Conservation (phyloP, 257 asterid genomes). For the Scutellaria baicalensis region DNA sequence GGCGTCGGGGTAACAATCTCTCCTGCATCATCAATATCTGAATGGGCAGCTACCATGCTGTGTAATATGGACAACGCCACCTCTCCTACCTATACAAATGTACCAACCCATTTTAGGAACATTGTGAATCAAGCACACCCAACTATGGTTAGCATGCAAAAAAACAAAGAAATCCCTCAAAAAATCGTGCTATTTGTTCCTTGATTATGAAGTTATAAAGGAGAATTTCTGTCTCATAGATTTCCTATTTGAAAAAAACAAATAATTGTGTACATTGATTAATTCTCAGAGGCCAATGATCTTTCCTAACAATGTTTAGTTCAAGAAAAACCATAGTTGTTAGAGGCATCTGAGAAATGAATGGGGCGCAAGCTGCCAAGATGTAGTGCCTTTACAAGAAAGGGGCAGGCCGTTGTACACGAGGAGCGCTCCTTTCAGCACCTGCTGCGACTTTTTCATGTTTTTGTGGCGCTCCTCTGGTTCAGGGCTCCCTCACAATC, state of each 20-base stretch:
- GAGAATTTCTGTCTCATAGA: not conserved
- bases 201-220: not conserved
- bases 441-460: no score
- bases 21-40: slow-evolving; percentile 99
- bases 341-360: no score
- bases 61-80: slow-evolving; percentile 84
- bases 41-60: slow-evolving; percentile 97
- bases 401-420: no score
- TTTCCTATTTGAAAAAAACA: not conserved
- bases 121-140: slow-evolving; percentile 3
- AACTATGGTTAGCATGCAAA: not conserved
- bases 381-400: no score
- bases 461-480: no score
- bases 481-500: not conserved
- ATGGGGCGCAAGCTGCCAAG: no score
- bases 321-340: not conserved
- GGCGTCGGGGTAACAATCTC: slow-evolving; percentile 98
- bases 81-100: slow-evolving; percentile 73
- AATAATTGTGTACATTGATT: not conserved
- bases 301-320: not conserved
- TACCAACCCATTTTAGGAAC: slow-evolving; percentile 10
- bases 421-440: no score
- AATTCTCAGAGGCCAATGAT: not conserved
- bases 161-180: slow-evolving; percentile 4
- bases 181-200: not conserved